Base-by-base conservation (phyloP, 2,329 filamentous ascomycete genomes). In the Leptographium radiaticola region DNA sequence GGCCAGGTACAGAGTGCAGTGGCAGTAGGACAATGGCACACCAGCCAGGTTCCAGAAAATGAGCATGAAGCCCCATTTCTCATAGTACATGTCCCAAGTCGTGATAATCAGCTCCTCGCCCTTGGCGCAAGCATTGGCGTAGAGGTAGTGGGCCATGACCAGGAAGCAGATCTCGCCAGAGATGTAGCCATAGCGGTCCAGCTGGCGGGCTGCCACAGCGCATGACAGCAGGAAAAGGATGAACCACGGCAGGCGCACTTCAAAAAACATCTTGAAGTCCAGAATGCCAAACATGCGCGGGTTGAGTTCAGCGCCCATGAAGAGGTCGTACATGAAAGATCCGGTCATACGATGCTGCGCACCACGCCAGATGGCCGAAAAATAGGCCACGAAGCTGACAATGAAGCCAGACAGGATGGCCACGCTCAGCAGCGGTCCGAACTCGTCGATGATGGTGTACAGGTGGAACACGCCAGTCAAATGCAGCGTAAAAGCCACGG, bases 221-320 rank as follows among this genome's bases (percentile, higher is more conserved):
- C 82, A 74, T 33, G 82, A 80, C 46, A 87, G 73, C 58, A 88
- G 75, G 63, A 89, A 81, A 49, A 91, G 75, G 57, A 89, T 89
- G 70, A 81, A 91, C 87, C 87, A 93, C n/a, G 87, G 87, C 53
- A 93, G 74, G 58, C 87, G 83, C 58, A 93, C 86, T 67, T 91
- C 87, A 63, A 88, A 88, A 72, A 93, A 91, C 88, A 94, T 93
- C 73, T 94, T 94, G 73, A 93, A 88, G 69, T 94, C 88, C 51
- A 94, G 71, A 61, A 88, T 83, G 54, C 83, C 84, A 66, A 93
- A 91, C 75, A 96, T 80, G 60, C 88, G 79, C 6, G 88, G 88
- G 71, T 94, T 93, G 53, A 94, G 75, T 71, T 94, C 88, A 13
- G 86, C 85, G 53, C 88, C 88, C 81, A 93, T 89, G 75, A 93